Conservation (phyloP, 768 basidiomycete genomes). For the Podaxis sp. region DNA sequence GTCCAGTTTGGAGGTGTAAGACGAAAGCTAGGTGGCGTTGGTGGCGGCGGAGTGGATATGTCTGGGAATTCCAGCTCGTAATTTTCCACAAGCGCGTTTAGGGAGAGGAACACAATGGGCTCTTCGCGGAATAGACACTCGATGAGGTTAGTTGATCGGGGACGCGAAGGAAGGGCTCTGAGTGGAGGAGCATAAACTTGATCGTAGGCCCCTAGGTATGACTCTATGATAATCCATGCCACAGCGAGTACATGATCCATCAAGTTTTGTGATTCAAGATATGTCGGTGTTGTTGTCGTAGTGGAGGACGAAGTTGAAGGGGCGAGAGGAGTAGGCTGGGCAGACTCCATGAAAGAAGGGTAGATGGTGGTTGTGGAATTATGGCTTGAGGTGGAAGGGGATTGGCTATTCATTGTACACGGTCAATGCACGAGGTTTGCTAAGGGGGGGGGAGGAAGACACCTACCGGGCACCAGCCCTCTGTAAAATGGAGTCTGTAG, state of each 20-base stretch:
- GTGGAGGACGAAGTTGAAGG: not conserved
- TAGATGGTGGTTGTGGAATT: not conserved
- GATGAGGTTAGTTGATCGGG: not conserved
- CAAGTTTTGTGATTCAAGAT: not conserved
- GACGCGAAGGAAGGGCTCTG: not conserved
- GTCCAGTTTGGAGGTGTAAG: not conserved
- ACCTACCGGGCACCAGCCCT: not conserved
- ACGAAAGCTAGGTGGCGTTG: not conserved
- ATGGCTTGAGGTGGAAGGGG: not conserved
- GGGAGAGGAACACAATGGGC: not conserved
- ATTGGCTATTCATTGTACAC: not conserved
- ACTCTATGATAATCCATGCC: not conserved
- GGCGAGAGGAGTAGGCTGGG: not conserved
- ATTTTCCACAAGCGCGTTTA: not conserved
- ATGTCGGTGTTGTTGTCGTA: not conserved
- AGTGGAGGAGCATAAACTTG: not conserved
- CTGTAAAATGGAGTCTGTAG: not conserved
- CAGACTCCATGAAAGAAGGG: not conserved
- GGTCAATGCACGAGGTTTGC: not conserved
- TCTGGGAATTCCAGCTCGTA: not conserved
- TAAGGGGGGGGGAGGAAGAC: not conserved
- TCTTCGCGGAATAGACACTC: not conserved
- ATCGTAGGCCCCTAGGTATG: not conserved
- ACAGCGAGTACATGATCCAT: not conserved
- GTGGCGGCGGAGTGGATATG: not conserved